These are phyloP conservation scores for Russula sp. DNA, from an alignment of 768 basidiomycete species.

Conservation along the genomic window DNA sequence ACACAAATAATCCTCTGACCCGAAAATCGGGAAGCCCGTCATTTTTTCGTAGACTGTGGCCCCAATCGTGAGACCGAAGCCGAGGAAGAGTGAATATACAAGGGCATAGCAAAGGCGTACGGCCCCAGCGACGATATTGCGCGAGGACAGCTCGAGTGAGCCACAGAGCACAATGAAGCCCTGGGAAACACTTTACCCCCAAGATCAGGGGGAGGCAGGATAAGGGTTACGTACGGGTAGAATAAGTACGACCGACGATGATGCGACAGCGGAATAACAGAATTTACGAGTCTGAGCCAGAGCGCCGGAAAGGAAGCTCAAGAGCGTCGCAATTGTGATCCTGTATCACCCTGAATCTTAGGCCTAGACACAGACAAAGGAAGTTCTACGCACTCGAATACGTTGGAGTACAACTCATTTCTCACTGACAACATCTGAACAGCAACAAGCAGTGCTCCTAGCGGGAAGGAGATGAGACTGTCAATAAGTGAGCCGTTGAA, in stretches of 20 bases:
- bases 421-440: constrained; percentile 67
- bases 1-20: constrained; percentile 58
- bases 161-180: constrained; percentile 69
- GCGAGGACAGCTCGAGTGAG: constrained; percentile 70
- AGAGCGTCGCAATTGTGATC: constrained; percentile 71
- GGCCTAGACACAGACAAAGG: constrained; percentile 3
- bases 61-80: constrained; percentile 80
- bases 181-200: constrained; percentile 22
- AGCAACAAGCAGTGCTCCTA: constrained; percentile 67
- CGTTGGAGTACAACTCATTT: constrained; percentile 74
- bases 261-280: constrained; percentile 78
- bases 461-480: constrained; percentile 60
- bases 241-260: constrained; percentile 73
- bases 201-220: background rate
- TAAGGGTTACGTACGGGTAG: constrained; percentile 48
- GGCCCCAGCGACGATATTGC: constrained; percentile 79
- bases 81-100: constrained; percentile 71
- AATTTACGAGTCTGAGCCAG: constrained; percentile 61
- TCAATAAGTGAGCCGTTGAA: constrained; percentile 79
- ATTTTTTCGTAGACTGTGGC: constrained; percentile 60
- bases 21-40: constrained; percentile 39
- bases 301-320: constrained; percentile 75
- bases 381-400: constrained; percentile 56
- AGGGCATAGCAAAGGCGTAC: constrained; percentile 77
- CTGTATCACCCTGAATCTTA: constrained; percentile 30